phyloP scores from a whole-genome alignment of 2,329 filamentous ascomycete genomes.

The Colletotrichum costaricense region DNA sequence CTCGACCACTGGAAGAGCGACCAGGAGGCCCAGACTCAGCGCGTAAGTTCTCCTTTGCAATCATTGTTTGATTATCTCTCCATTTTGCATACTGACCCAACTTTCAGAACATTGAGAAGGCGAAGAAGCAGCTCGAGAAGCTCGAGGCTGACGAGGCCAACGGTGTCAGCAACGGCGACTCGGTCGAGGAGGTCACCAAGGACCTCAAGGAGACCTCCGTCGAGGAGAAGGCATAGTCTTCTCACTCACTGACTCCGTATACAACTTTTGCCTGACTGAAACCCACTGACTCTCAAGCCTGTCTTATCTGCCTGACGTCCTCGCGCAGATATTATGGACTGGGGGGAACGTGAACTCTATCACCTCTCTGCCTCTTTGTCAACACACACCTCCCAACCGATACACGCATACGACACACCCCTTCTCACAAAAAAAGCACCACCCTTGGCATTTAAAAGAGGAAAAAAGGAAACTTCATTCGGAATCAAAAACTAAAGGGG shows the following conservation, averaged over 20 bases:
- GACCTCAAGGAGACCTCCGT: slow-evolving; percentile 64
- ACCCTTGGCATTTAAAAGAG: no score
- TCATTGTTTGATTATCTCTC: neutral
- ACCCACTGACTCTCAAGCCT: neutral
- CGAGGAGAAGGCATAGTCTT: slow-evolving; percentile 60
- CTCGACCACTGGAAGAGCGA: slow-evolving; percentile 90
- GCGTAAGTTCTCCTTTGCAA: slow-evolving; percentile 68
- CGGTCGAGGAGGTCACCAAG: slow-evolving; percentile 64
- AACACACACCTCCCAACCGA: neutral
- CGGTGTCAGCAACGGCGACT: slow-evolving; percentile 61
- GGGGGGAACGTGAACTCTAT: neutral
- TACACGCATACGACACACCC: slow-evolving; percentile 6
- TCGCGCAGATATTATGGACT: neutral
- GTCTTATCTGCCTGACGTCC: neutral
- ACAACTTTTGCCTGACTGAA: slow-evolving; percentile 26
- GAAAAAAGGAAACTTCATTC: neutral
- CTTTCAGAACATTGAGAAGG: slow-evolving; percentile 90
- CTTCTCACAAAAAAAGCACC: no score
- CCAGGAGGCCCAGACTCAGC: slow-evolving; percentile 89
- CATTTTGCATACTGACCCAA: slow-evolving; percentile 42
- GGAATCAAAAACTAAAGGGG: slow-evolving; percentile 1
- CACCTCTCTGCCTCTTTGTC: neutral
- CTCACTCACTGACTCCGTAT: slow-evolving; percentile 9
- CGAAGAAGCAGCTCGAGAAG: slow-evolving; percentile 92
- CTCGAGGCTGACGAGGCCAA: slow-evolving; percentile 77